Conservation (phyloP, 2,329 filamentous ascomycete genomes). For the Bipolaris cookei region DNA sequence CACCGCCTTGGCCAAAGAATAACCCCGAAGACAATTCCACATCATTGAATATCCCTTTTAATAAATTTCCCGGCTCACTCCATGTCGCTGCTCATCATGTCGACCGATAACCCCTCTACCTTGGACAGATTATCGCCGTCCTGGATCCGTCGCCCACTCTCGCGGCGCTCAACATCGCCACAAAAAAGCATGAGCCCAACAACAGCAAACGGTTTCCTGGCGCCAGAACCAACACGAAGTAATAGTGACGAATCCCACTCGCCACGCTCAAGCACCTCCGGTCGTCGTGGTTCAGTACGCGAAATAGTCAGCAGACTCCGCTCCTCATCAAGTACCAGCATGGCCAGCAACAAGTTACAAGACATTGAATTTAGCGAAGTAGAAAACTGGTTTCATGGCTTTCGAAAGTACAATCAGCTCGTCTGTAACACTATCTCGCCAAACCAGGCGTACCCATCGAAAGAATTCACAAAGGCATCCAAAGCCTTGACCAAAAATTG, state of each 20-base stretch:
- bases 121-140: conserved; percentile 32
- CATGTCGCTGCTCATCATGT: conserved; percentile 40
- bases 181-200: conserved; percentile 24
- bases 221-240: conserved; percentile 26
- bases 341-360: conserved; percentile 23
- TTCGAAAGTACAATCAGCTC: conserved; percentile 42
- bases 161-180: conserved; percentile 8
- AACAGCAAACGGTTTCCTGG: conserved; percentile 22
- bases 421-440: conserved; percentile 30
- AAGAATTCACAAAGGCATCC: conserved; percentile 32
- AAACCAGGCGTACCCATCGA: conserved; percentile 17
- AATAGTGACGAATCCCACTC: conserved; percentile 39
- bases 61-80: conserved; percentile 3
- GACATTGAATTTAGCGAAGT: conserved; percentile 35
- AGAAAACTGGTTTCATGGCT: conserved; percentile 40
- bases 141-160: conserved; percentile 30
- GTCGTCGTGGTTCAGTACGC: conserved; percentile 29
- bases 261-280: conserved; percentile 29
- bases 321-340: conserved; percentile 36
- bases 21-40: neutral
- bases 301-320: conserved; percentile 36
- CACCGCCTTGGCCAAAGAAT: conserved; percentile 7
- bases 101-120: conserved; percentile 27
- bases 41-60: neutral
- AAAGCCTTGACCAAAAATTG: conserved; percentile 38